Base-by-base conservation (phyloP, 495 filamentous ascomycete species). In the Recurvomyces mirabilis region DNA sequence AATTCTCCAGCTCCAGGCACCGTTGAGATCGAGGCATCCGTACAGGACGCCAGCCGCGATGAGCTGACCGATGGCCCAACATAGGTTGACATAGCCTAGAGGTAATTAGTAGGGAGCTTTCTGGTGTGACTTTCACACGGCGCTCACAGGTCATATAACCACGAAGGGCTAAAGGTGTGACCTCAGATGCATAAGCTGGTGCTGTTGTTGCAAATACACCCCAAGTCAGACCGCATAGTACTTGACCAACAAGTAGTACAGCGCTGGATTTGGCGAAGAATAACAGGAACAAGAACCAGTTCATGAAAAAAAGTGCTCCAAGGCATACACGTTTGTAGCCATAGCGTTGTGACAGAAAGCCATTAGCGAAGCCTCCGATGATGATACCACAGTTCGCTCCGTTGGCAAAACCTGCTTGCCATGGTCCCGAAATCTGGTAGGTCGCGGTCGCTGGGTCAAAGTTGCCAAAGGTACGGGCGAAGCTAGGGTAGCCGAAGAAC, bases 151-250 rank as follows among this genome's bases (percentile, higher is more conserved):
- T 70, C 10, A 68, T 57, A 11, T 64, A 64, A 4, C 55, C 54
- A 19, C 67, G 61, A 9, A 70, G 58, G 9, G 62, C 54, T 23
- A 68, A 39, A 2, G 67, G 67, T 15, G 60, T 56, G 22, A 86
- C 80, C 55, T 88, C 83, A 36, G 81, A 82, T 26, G 82, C 83
- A 47, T 87, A 88, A 1, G 33, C 34, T 7, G 48, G 23, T 9
- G 5, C 24, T 4, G 18, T 40, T 4, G 43, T 47, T 2, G 22
- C 23, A 45, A 51, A 51, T 9, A 49, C 29, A 29, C 26, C 26
- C 26, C 26, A 29, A 29, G 26, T 37, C 18, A 37, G 17, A 23
- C 49, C 49, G 19, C 44, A 47, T 19, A 49, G 45, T 15, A 52
- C 37, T 22, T 49, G 46, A 4, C 44, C 49, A 25, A 49, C 49